These are phyloP conservation scores for Eucalyptus melliodora DNA, from an alignment of 345 rosid species.

Conservation along the genomic window DNA sequence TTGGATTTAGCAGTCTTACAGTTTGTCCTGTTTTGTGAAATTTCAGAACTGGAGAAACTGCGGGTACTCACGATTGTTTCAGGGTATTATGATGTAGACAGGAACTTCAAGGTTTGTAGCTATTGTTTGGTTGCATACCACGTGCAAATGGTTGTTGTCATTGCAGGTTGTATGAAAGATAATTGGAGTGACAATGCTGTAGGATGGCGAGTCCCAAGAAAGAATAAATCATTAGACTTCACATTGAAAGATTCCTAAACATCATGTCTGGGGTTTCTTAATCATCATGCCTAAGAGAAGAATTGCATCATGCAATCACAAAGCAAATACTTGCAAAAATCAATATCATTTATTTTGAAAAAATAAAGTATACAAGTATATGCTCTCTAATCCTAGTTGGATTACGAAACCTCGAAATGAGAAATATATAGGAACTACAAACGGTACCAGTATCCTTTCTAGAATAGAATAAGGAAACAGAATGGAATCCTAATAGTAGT, in stretches of 20 bases:
- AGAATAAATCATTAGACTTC: neutral
- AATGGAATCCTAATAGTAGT: neutral
- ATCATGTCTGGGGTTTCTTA: neutral
- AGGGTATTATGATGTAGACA: conserved; percentile 37
- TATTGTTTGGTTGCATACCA: neutral
- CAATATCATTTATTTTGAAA: neutral
- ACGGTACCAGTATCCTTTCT: neutral
- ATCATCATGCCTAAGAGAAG: neutral
- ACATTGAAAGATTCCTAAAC: neutral
- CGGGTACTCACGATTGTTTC: conserved; percentile 39
- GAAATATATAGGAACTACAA: neutral
- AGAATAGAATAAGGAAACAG: neutral
- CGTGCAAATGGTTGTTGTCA: neutral
- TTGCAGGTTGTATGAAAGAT: neutral
- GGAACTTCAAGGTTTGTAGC: conserved; percentile 48
- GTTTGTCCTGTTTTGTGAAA: neutral
- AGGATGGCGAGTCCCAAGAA: neutral
- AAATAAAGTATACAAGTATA: neutral
- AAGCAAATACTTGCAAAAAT: neutral
- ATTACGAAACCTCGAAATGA: neutral
- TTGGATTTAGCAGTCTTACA: neutral
- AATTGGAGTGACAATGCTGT: neutral
- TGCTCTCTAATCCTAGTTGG: neutral
- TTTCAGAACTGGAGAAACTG: conserved; percentile 47
- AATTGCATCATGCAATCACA: neutral